These are phyloP conservation scores for Anthracocystis walkeri DNA, from an alignment of 1,284 basidiomycete species.

Conservation along the genomic window DNA sequence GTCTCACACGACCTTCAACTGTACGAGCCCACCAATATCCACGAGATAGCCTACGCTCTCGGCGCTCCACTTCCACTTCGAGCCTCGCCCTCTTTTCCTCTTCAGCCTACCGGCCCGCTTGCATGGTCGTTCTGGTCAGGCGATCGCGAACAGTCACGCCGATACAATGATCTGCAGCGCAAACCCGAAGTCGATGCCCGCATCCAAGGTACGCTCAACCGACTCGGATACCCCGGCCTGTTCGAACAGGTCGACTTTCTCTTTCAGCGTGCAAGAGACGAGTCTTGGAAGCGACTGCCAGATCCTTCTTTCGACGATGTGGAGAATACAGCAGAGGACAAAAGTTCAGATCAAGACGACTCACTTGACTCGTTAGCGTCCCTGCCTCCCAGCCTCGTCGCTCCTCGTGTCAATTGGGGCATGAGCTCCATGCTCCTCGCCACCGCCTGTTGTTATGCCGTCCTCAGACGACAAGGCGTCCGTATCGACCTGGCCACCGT, in stretches of 20 bases:
- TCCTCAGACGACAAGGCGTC: conserved; percentile 31
- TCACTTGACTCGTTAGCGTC: no score
- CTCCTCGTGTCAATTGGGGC: conserved; percentile 37
- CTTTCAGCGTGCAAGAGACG: conserved; percentile 29
- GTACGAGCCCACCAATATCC: conserved; percentile 23
- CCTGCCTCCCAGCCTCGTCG: conserved; percentile 2
- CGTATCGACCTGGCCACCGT: conserved; percentile 31
- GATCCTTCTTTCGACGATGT: neutral
- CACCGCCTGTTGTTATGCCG: conserved; percentile 46
- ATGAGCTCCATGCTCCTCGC: conserved; percentile 22
- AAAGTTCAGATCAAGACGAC: neutral
- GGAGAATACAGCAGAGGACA: neutral
- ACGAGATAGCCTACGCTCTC: conserved; percentile 28
- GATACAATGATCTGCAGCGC: conserved; percentile 5
- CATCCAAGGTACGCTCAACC: conserved; percentile 18
- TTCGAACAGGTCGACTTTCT: conserved; percentile 37
- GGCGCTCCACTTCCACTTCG: conserved; percentile 14
- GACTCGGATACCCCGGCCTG: conserved; percentile 19
- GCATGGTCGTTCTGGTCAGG: conserved; percentile 14
- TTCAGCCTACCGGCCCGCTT: neutral
- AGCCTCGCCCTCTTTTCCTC: conserved; percentile 3
- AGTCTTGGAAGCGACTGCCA: conserved; percentile 20
- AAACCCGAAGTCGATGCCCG: conserved; percentile 39
- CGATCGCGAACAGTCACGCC: conserved; percentile 16
- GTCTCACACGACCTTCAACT: conserved; percentile 26